Conservation (phyloP, 2,329 filamentous ascomycete genomes). For the Lachnellula cervina region DNA sequence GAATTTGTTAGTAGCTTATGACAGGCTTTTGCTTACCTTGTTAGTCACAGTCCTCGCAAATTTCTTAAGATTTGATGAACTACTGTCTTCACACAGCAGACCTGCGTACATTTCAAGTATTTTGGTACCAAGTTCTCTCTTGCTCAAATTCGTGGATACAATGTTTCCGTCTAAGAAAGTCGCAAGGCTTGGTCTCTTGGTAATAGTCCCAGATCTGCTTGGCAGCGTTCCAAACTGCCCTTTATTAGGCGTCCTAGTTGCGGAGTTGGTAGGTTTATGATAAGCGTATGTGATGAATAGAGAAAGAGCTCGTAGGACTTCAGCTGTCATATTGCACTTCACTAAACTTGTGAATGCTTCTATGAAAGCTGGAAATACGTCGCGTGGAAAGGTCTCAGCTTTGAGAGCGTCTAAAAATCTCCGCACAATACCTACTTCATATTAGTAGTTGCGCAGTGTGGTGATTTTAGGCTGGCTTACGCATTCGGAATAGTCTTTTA, state of each 20-base stretch:
- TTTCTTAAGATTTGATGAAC: slow-evolving; percentile 66
- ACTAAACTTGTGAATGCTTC: slow-evolving; percentile 74
- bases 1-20: slow-evolving; percentile 11
- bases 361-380: slow-evolving; percentile 72
- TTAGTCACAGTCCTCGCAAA: slow-evolving; percentile 95
- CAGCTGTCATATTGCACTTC: slow-evolving; percentile 73
- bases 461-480: slow-evolving; percentile 47
- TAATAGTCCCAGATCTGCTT: slow-evolving; percentile 31
- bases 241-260: slow-evolving; percentile 46
- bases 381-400: slow-evolving; percentile 67
- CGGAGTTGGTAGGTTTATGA: slow-evolving; percentile 51
- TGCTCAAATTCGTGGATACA: slow-evolving; percentile 45
- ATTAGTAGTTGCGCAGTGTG: slow-evolving; percentile 20
- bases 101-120: slow-evolving; percentile 74
- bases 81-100: slow-evolving; percentile 70
- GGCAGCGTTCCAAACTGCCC: slow-evolving; percentile 40
- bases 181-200: slow-evolving; percentile 27
- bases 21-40: slow-evolving; percentile 55
- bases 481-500: slow-evolving; percentile 80
- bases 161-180: slow-evolving; percentile 30
- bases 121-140: slow-evolving; percentile 66
- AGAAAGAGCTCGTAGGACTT: slow-evolving; percentile 80
- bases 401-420: slow-evolving; percentile 87
- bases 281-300: slow-evolving; percentile 92
- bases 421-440: slow-evolving; percentile 71